Conservation (phyloP, 108 stramenopile genomes). For the Cylindrotheca fusiformis region DNA sequence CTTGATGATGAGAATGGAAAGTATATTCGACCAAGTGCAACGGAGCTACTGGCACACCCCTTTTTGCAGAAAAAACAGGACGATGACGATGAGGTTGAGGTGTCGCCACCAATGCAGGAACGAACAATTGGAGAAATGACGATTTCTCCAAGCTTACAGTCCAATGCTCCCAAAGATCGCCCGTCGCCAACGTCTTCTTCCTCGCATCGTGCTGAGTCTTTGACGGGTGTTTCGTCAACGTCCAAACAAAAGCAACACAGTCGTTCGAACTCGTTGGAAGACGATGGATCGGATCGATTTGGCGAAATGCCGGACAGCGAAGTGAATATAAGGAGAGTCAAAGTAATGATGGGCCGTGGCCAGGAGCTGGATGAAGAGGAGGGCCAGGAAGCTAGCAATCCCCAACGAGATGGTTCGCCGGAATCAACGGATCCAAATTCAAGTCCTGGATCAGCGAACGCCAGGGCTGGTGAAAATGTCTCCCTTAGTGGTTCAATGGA, state of each 20-base stretch:
- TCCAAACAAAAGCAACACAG: constrained; percentile 13
- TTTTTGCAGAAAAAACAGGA: constrained; percentile 70
- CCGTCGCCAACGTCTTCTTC: neutral
- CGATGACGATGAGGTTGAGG: constrained; percentile 86
- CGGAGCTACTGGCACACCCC: constrained; percentile 68
- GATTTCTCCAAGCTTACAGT: neutral
- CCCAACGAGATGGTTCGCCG: no score
- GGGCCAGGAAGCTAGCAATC: neutral
- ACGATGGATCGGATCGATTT: constrained; percentile 60
- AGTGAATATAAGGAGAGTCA: constrained; percentile 78
- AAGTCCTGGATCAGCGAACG: neutral
- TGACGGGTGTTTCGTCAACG: constrained; percentile 9
- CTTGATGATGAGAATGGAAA: constrained; percentile 56
- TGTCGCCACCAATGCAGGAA: constrained; percentile 72
- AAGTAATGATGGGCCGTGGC: constrained; percentile 84
- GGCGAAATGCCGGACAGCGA: constrained; percentile 89
- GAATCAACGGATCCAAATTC: neutral
- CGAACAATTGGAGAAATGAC: constrained; percentile 50
- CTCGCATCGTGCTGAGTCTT: neutral
- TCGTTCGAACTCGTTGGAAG: constrained; percentile 17
- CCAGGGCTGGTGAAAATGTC: constrained; percentile 2
- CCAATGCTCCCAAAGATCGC: neutral
- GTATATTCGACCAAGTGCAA: constrained; percentile 67
- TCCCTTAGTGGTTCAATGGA: neutral
- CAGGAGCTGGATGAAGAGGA: constrained; percentile 47